Conservation (phyloP, 208 protist genomes). For the Porcisia deanei region DNA sequence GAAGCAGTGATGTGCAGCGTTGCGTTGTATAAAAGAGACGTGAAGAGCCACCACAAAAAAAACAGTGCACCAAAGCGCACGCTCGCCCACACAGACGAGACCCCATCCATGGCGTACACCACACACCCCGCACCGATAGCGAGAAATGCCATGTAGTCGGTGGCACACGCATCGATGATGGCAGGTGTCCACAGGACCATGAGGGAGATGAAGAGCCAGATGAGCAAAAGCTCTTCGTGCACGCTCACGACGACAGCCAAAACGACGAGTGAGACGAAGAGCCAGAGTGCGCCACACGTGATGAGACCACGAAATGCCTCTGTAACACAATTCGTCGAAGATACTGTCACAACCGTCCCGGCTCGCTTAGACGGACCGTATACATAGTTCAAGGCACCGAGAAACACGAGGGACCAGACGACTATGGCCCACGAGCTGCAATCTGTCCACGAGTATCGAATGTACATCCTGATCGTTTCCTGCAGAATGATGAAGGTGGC, state of each 20-base stretch:
- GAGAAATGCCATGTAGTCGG: conserved; percentile 69
- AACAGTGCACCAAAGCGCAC: conserved; percentile 49
- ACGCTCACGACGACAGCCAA: conserved; percentile 83
- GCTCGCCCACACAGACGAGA: conserved; percentile 33
- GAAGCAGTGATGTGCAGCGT: conserved; percentile 40
- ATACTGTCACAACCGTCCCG: conserved; percentile 63
- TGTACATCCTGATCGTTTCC: conserved; percentile 51
- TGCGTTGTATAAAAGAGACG: conserved; percentile 48
- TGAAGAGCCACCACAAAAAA: conserved; percentile 70
- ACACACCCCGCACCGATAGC: conserved; percentile 40
- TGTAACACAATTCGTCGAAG: conserved; percentile 42
- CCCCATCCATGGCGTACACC: conserved; percentile 46
- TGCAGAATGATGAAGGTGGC: conserved; percentile 37
- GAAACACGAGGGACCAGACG: conserved; percentile 40
- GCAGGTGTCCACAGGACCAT: conserved; percentile 83
- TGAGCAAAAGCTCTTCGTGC: conserved; percentile 82
- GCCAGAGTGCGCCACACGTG: conserved; percentile 54
- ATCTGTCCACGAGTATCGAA: conserved; percentile 37
- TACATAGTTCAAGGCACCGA: conserved; percentile 78
- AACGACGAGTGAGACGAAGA: conserved; percentile 54
- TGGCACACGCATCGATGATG: conserved; percentile 77
- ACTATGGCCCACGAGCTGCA: conserved; percentile 28
- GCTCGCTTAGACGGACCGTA: conserved; percentile 82
- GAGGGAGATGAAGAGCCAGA: conserved; percentile 84
- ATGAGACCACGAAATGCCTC: conserved; percentile 52